Base-by-base conservation (phyloP, 2,329 filamentous ascomycete species). In the Colletotrichum higginsianum region DNA sequence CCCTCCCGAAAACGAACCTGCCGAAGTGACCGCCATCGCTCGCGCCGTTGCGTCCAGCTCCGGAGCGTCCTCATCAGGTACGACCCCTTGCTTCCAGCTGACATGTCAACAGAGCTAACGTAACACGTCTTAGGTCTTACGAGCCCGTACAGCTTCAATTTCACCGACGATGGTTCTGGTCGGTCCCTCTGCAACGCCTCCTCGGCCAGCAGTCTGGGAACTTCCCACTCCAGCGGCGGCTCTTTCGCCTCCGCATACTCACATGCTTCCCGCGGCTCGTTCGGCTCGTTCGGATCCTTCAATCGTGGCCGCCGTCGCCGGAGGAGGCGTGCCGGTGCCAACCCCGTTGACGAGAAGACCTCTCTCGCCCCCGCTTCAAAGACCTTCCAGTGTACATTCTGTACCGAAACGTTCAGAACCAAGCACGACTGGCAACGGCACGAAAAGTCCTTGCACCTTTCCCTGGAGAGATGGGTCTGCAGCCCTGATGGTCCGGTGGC, bases 401-500 rank as follows among this genome's bases (percentile, higher is more conserved):
- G 90, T 79, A 91, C 90, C 8, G 89, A 92, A 74, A 90, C 89
- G 0, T 92, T 92, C 80, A 84, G 89, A 74, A 91, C 90, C 4
- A 92, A 92, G 78, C 89, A 92, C 76, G 90, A 92, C 79, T 92
- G 90, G 90, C 89, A 91, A 76, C 84, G 92, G 70, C 92, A 94
- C 78, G 92, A 94, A 77, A 92, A 92, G 75, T 91, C 90, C 61
- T 83, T 90, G 74, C 92, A 88, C 78, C 81, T 89, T 75, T 93
- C 89, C 8, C 87, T 92, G 0, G 90, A 89, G 82, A 86, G 86
- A 67, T 94, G 87, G 92, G 88, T 90, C 71, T 93, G 88, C 77
- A 86, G 87, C 4, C 89, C 89, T 55, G 85, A 89, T 55, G 89
- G 90, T 0, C 82, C 88, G 18, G 84, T 81, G 7, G 86, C 86